Base-by-base conservation (phyloP, 805 yeast species). In the Danielozyma ontarioensis region DNA sequence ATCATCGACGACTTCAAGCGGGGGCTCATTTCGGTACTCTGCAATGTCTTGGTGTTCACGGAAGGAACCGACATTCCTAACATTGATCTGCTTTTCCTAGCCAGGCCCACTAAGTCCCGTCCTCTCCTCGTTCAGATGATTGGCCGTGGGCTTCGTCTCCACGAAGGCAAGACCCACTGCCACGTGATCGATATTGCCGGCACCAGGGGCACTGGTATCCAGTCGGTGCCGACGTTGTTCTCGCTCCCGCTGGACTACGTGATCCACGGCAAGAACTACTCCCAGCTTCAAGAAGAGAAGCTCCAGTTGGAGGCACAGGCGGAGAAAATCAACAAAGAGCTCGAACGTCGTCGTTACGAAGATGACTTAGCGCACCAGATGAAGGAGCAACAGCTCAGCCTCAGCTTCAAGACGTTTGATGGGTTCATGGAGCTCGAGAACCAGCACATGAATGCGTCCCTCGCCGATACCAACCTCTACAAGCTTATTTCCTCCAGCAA, bases 61-160 rank as follows among this genome's bases (percentile, higher is more conserved):
- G 97, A 89, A 54, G 97, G 97, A 0, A 87, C 97, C 0, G 97
- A 89, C 59, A 79, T 90, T 13, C 97, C 97, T 3, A 79, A 79
- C 40, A 82, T 88, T 36, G 97, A 89, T 50, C 79, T 87, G 19
- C 62, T 89, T 10, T 64, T 89, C 18, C 55, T 89, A 21, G 83
- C 85, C 3, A 62, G 96, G 22, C 96, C 96, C 2, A 84, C 96
- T 0, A 70, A 70, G 37, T 88, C 96, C 1, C 60, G 77, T 21
- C 76, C 83, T 0, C 58, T 89, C 27, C 57, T 86, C 24, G 69
- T 78, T 13, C 97, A 89, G 51, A 89, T 89, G 96, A 71, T 89
- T 13, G 97, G 97, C 0, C 67, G 97, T 35, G 97, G 97, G 0
- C 59, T 89, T 26, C 60, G 97, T 24, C 44, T 75, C 11, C 78